Conservation (phyloP, 306 rosid species). For the Quercus mongolica region DNA sequence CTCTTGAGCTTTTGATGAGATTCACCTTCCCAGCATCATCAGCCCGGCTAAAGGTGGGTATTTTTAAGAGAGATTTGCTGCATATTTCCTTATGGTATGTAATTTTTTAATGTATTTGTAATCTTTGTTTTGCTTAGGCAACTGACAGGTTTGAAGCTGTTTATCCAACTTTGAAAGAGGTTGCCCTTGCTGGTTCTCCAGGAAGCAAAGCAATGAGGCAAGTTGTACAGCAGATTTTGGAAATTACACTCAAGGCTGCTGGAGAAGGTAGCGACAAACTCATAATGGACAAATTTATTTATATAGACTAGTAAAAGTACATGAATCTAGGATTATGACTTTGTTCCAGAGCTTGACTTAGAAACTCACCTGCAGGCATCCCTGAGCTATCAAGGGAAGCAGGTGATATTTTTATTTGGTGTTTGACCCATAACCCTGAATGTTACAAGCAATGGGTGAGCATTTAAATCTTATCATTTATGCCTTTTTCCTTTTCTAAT, state of each 20-base stretch:
- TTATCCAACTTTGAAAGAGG: conserved; percentile 43
- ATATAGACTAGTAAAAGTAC: not conserved
- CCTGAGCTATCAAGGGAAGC: conserved; percentile 44
- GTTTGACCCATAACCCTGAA: conserved; percentile 48
- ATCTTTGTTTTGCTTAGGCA: conserved; percentile 29
- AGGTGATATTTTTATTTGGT: conserved; percentile 42
- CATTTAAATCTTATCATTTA: conserved; percentile 1
- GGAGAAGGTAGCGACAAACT: conserved; percentile 36
- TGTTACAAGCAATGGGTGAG: conserved; percentile 54
- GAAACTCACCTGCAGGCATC: conserved; percentile 35
- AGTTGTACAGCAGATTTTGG: conserved; percentile 38
- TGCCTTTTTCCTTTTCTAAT: not conserved
- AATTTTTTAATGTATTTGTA: conserved; percentile 5
- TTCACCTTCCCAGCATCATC: conserved; percentile 41
- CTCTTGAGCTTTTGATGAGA: conserved; percentile 39
- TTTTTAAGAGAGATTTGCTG: not conserved
- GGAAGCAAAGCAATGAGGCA: conserved; percentile 49
- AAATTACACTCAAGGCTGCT: conserved; percentile 33
- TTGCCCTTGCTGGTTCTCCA: conserved; percentile 41
- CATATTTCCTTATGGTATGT: conserved; percentile 5
- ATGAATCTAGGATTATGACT: not conserved
- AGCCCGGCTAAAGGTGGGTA: conserved; percentile 37
- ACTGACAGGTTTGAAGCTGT: conserved; percentile 42
- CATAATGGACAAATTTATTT: not conserved
- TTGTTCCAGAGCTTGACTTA: conserved; percentile 4